phyloP scores from a whole-genome alignment of 208 protist species.

The Balamuthia mandrillaris region DNA sequence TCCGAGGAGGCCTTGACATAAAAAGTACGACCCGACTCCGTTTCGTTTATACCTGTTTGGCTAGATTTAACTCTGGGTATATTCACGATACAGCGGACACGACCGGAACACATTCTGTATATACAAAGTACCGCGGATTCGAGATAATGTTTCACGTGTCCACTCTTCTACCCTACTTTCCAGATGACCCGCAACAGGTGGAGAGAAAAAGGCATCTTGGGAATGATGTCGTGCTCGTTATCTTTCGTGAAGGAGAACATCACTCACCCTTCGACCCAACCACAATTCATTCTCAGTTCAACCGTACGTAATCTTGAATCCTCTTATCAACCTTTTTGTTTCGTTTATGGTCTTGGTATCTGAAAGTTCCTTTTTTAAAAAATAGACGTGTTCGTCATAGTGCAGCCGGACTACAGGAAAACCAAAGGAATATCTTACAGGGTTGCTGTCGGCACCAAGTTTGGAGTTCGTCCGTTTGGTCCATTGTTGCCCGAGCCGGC shows the following conservation, averaged over 20 bases:
- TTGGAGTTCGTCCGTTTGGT: conserved; percentile 11
- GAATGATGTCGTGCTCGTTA: conserved; percentile 57
- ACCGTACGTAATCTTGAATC: neutral
- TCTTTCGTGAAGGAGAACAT: conserved; percentile 45
- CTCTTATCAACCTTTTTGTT: neutral
- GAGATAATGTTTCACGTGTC: conserved; percentile 60
- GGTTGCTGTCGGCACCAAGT: neutral
- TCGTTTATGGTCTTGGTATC: neutral
- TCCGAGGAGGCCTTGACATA: conserved; percentile 35
- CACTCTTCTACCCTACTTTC: conserved; percentile 57
- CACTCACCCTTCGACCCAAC: conserved; percentile 1
- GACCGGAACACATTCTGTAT: conserved; percentile 29
- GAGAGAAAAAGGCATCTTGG: conserved; percentile 59
- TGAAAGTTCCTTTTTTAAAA: neutral
- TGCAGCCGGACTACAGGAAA: neutral
- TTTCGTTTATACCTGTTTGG: neutral
- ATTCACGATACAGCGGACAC: neutral
- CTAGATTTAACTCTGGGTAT: neutral
- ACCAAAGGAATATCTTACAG: neutral
- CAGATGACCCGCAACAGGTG: conserved; percentile 60
- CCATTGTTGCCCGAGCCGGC: neutral
- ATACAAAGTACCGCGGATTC: conserved; percentile 16
- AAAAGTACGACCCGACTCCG: neutral
- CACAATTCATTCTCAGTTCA: conserved; percentile 13
- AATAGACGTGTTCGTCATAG: conserved; percentile 2